Evolutionary conservation across 208 protist species (phyloP), one percentile per base, ranked within the genome.

Genomic region (Acanthamoeba polyphaga): DNA sequence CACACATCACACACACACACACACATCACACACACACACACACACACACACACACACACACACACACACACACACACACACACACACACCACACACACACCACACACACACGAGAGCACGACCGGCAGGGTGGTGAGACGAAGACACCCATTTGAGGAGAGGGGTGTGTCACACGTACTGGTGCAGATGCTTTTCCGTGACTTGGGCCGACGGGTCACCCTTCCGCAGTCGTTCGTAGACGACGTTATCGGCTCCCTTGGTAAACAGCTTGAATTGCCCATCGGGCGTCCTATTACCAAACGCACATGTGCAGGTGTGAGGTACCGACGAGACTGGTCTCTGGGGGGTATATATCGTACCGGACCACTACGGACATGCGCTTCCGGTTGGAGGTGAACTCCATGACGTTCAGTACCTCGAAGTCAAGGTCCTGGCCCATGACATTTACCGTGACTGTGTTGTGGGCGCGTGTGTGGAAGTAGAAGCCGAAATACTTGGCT

Each of bases 381-480:
- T 98, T 97, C 27, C 97, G 93, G 34, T 96, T 94, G 32, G 95
- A 97, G 46, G 96, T 98, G 93, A 98, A 98, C 92, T 98, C 97
- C 55, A 98, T 34, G 24, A 97, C 95, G 53, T 95, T 93, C 27
- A 96, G 60, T 5, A 97, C 24, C 55, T 97, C 72, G 49, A 88
- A 97, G 58, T 68, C 82, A 1, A 60, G 62, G 19, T 93, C 88
- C 46, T 92, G 24, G 49, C 92, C 95, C 60, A 94, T 24, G 24
- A 93, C 38, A 22, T 95, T 88, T 0, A 96, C 62, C 8, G 62
- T 95, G 51, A 95, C 66, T 24, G 74, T 74, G 78, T 89, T 90
- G 38, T 87, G 92, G 4, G 43, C 68, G 3, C 92, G 92, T 17
- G 51, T 74, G 70, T 66, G 49, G 91, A 96, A 96, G 58, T 70